Percentiles rank a stretch among this genome's conserved stretches.
phyloP scores from a whole-genome alignment of 2,329 filamentous ascomycete species.

The Cladosporium phlei region DNA sequence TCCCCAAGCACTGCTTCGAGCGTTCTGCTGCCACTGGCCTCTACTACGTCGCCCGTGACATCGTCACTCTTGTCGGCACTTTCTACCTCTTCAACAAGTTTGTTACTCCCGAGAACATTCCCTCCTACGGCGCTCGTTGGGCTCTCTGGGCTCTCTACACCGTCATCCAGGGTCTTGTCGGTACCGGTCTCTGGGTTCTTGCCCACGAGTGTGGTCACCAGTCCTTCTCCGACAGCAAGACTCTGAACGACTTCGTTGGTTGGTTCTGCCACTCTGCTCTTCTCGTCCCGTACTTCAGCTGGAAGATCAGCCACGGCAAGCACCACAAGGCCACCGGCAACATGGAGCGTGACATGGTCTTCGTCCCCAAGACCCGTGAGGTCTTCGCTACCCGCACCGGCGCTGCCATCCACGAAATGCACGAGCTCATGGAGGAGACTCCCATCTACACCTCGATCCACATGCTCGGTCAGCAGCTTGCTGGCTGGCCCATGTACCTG shows the following conservation, averaged over 20 bases:
- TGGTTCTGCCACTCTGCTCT: constrained; percentile 86
- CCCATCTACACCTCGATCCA: constrained; percentile 72
- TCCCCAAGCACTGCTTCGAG: constrained; percentile 95
- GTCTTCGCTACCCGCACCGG: constrained; percentile 72
- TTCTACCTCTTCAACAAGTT: constrained; percentile 89
- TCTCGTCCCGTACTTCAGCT: constrained; percentile 95
- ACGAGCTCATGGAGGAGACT: constrained; percentile 90
- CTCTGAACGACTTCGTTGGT: constrained; percentile 85
- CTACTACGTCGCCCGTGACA: constrained; percentile 78
- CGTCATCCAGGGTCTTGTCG: constrained; percentile 84
- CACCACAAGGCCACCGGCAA: constrained; percentile 99
- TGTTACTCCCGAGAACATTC: constrained; percentile 77
- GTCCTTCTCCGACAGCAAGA: constrained; percentile 88
- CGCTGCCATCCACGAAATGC: constrained; percentile 70
- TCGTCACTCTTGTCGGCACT: constrained; percentile 64
- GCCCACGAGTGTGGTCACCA: constrained; percentile 98
- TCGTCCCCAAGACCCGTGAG: constrained; percentile 86
- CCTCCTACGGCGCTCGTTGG: constrained; percentile 62
- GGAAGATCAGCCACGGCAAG: constrained; percentile 98
- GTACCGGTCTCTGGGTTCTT: constrained; percentile 90
- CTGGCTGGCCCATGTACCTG: constrained; percentile 92
- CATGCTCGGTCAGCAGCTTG: constrained; percentile 78
- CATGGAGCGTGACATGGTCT: constrained; percentile 98
- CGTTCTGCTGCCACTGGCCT: constrained; percentile 72
- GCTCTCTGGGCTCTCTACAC: constrained; percentile 66